A percentile compares a stretch with the other conserved stretches of the same genome.
Evolutionary conservation across 2,329 filamentous ascomycete genomes (phyloP).

Genomic region (Diaporthe sp.): DNA sequence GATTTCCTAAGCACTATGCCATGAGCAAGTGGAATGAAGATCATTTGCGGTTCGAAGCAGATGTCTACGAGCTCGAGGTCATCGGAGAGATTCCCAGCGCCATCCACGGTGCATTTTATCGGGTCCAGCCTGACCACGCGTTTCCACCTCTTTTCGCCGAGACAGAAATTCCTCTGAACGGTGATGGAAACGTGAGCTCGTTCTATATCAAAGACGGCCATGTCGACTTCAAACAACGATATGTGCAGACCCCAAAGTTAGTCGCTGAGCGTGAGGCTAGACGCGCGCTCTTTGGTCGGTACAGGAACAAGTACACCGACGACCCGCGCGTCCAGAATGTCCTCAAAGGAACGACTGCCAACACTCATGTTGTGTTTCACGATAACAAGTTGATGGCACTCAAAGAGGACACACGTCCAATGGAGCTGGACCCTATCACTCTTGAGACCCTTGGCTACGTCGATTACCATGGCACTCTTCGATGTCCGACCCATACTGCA

Average conservation of each 20-base stretch:
- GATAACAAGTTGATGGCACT: conserved; percentile 5
- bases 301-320: conserved; percentile 1
- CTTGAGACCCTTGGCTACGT: background rate
- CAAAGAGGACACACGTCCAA: background rate
- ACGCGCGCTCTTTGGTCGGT: background rate
- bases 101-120: background rate
- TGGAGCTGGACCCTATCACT: conserved; percentile 1
- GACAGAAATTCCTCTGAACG: background rate
- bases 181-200: background rate
- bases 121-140: background rate
- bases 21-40: conserved; percentile 15
- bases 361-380: conserved; percentile 4
- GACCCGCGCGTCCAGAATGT: background rate
- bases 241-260: background rate
- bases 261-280: background rate
- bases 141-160: background rate
- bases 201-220: background rate
- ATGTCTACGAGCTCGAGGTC: background rate
- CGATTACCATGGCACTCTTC: background rate
- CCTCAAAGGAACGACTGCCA: background rate
- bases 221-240: conserved; percentile 3
- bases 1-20: conserved; percentile 7
- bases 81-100: background rate
- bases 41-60: conserved; percentile 7
- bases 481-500: background rate